phyloP scores from a whole-genome alignment of 768 basidiomycete genomes.

The Neoboletus brunneissimus region DNA sequence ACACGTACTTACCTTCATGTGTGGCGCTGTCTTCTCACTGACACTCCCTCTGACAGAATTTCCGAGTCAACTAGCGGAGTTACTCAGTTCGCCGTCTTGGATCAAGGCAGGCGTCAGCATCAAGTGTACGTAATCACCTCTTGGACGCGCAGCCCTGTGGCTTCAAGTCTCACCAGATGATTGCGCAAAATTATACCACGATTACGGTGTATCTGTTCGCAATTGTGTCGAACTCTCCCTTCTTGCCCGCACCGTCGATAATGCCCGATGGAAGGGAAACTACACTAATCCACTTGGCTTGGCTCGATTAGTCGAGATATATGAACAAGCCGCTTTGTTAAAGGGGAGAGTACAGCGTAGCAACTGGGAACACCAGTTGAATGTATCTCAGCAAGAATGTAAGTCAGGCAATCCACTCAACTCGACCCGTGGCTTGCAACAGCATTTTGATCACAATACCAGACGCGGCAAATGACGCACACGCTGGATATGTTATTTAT shows the following conservation, averaged over 20 bases:
- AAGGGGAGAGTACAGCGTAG: constrained; percentile 64
- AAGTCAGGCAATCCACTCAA: constrained; percentile 22
- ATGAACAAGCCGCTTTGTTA: constrained; percentile 46
- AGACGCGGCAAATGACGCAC: constrained; percentile 76
- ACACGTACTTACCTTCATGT: constrained; percentile 25
- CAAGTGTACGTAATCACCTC: constrained; percentile 44
- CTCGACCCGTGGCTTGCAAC: neutral
- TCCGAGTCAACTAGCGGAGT: constrained; percentile 45
- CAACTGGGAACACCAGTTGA: constrained; percentile 64
- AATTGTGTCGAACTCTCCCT: constrained; percentile 68
- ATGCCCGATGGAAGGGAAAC: constrained; percentile 67
- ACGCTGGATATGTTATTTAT: constrained; percentile 59
- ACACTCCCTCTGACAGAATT: constrained; percentile 41
- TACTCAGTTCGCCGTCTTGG: constrained; percentile 54
- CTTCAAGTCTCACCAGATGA: constrained; percentile 48
- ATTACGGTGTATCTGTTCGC: constrained; percentile 39
- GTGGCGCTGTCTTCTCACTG: neutral
- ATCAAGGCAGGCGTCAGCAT: constrained; percentile 74
- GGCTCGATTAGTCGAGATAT: constrained; percentile 60
- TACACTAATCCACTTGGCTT: constrained; percentile 62
- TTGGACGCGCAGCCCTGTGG: neutral
- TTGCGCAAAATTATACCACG: constrained; percentile 58
- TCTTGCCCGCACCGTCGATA: constrained; percentile 69
- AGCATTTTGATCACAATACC: constrained; percentile 9
- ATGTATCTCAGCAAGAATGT: constrained; percentile 56